Evolutionary conservation across 768 basidiomycete genomes (phyloP).

Genomic region (Leccinum arenicola): DNA sequence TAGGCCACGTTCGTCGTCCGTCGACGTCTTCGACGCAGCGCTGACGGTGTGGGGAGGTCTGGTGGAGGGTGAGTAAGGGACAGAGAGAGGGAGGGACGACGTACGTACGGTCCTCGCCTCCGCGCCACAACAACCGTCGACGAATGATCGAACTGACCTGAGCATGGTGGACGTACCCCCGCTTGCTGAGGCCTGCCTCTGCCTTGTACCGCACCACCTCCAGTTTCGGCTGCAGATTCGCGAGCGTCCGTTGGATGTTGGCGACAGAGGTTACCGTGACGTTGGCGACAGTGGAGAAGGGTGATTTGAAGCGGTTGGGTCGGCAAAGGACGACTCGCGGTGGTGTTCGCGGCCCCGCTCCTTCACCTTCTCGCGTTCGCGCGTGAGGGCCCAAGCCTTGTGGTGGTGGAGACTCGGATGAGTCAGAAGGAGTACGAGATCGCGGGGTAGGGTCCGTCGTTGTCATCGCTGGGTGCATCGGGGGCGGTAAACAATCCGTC

Average conservation of each 20-base stretch:
- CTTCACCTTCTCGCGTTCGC: slow-evolving; percentile 14
- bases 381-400: slow-evolving; percentile 39
- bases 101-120: slow-evolving; percentile 27
- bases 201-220: slow-evolving; percentile 70
- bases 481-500: slow-evolving; percentile 33
- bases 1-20: too few species aligned
- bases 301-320: neutral
- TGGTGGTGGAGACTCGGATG: neutral
- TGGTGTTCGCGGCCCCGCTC: neutral
- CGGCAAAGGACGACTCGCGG: neutral
- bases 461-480: slow-evolving; percentile 44
- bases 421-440: slow-evolving; percentile 2
- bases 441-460: slow-evolving; percentile 22
- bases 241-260: slow-evolving; percentile 44
- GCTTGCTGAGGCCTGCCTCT: slow-evolving; percentile 60
- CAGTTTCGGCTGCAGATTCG: slow-evolving; percentile 43
- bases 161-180: slow-evolving; percentile 52
- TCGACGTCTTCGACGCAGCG: too few species aligned
- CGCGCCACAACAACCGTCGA: slow-evolving; percentile 21
- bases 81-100: too few species aligned
- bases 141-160: slow-evolving; percentile 17
- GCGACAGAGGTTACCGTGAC: slow-evolving; percentile 32
- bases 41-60: too few species aligned
- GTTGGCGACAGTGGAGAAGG: slow-evolving; percentile 3
- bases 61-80: too few species aligned